Conservation (phyloP, 768 basidiomycete species). For the Termitomyces sp. region DNA sequence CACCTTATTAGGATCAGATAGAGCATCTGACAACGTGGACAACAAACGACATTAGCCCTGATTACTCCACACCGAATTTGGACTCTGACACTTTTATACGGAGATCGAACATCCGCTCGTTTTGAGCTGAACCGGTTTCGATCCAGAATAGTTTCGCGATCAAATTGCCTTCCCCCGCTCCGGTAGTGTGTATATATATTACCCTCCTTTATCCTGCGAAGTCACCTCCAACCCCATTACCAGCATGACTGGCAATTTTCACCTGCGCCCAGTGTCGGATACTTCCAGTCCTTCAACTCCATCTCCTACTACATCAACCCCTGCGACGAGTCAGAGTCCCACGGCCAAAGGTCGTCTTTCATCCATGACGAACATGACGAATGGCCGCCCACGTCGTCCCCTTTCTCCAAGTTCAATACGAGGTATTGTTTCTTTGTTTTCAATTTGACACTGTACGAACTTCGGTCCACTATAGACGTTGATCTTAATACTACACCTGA, state of each 20-base stretch:
- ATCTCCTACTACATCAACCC: constrained; percentile 45
- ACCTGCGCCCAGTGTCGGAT: constrained; percentile 53
- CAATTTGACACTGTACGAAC: not conserved
- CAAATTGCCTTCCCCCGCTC: constrained; percentile 22
- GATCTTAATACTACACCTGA: constrained; percentile 54
- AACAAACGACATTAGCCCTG: constrained; percentile 22
- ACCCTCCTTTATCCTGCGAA: constrained; percentile 5
- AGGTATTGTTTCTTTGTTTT: constrained; percentile 31
- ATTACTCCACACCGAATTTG: constrained; percentile 12
- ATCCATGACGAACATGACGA: constrained; percentile 30
- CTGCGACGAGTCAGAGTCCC: constrained; percentile 40
- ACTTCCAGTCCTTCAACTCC: constrained; percentile 39
- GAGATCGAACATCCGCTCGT: constrained; percentile 16
- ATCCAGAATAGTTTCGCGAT: constrained; percentile 23
- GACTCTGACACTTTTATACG: constrained; percentile 11
- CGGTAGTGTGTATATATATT: constrained; percentile 23
- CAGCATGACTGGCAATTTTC: constrained; percentile 28
- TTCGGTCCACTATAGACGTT: constrained; percentile 40
- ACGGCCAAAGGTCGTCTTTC: constrained; percentile 21
- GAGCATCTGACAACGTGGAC: constrained; percentile 15
- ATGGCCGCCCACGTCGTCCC: constrained; percentile 42
- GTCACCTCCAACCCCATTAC: constrained; percentile 13
- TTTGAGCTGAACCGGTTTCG: constrained; percentile 29
- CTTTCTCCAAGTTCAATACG: constrained; percentile 60
- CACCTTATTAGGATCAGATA: constrained; percentile 17